Percentiles rank a stretch among this genome's conserved stretches.
Conservation (phyloP, 495 filamentous ascomycete genomes). For the Neurospora tetraspora region DNA sequence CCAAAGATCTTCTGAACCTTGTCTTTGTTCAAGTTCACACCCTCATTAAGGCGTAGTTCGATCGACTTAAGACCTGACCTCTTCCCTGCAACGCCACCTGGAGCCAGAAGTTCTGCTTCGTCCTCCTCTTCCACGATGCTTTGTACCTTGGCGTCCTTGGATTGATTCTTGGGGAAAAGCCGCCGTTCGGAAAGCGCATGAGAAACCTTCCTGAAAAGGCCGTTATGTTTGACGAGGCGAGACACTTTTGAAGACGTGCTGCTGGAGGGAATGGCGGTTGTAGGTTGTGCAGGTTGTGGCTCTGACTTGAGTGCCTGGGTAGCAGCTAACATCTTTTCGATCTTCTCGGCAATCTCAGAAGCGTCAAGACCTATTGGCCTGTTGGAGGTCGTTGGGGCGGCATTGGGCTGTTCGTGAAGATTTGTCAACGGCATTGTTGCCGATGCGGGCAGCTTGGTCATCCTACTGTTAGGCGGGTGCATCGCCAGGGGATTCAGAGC, state of each 20-base stretch:
- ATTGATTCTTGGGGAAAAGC: not conserved
- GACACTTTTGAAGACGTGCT: constrained; percentile 1
- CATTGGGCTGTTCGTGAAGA: not conserved
- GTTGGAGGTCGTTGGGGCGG: not conserved
- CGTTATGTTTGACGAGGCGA: not conserved
- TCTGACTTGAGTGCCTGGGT: constrained; percentile 2
- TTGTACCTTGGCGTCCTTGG: not conserved
- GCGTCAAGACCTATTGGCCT: not conserved
- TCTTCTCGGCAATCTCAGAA: constrained; percentile 12
- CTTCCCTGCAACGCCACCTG: not conserved
- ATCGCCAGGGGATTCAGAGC: constrained; percentile 7
- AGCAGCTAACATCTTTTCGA: constrained; percentile 22
- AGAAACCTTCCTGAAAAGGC: constrained; percentile 1
- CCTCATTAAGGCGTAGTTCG: constrained; percentile 19
- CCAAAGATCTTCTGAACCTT: constrained; percentile 16
- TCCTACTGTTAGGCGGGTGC: constrained; percentile 4
- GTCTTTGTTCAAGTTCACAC: constrained; percentile 14
- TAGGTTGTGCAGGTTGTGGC: not conserved
- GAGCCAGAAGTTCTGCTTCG: not conserved
- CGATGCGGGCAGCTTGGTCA: constrained; percentile 3
- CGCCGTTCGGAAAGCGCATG: not conserved
- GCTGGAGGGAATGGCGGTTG: not conserved
- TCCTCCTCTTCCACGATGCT: not conserved
- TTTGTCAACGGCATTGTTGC: constrained; percentile 5
- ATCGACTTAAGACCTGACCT: constrained; percentile 1